phyloP scores from a whole-genome alignment of 331 rosid genomes.

The Stylosanthes scabra region DNA sequence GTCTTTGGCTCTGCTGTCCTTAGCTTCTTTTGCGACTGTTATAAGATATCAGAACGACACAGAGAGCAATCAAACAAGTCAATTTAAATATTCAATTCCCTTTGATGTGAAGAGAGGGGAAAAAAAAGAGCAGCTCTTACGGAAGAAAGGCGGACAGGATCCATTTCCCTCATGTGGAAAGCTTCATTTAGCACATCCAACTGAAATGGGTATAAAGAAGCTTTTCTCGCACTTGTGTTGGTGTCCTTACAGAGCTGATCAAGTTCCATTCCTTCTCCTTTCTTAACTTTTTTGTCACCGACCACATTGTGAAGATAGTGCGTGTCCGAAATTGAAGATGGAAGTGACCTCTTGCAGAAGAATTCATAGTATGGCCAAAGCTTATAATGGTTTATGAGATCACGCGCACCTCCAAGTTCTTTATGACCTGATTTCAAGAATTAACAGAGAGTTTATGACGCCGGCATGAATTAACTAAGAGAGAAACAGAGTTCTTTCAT shows the following conservation, averaged over 20 bases:
- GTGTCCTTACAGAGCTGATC: slow-evolving; percentile 78
- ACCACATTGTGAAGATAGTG: slow-evolving; percentile 86
- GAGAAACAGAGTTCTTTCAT: slow-evolving; percentile 5
- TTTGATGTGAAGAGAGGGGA: not conserved
- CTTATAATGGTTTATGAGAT: slow-evolving; percentile 71
- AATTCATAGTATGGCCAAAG: slow-evolving; percentile 67
- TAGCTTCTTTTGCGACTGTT: slow-evolving; percentile 28
- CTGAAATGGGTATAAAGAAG: slow-evolving; percentile 53
- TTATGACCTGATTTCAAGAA: slow-evolving; percentile 42
- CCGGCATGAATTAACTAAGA: not conserved
- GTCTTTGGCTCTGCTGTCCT: slow-evolving; percentile 27
- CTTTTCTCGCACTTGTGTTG: slow-evolving; percentile 54
- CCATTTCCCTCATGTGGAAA: slow-evolving; percentile 40
- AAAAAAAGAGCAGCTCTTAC: slow-evolving; percentile 30
- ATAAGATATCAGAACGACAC: slow-evolving; percentile 4
- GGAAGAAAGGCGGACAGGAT: slow-evolving; percentile 31
- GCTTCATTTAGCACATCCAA: slow-evolving; percentile 50
- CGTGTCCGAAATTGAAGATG: slow-evolving; percentile 76
- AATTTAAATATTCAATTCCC: not conserved
- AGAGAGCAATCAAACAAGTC: slow-evolving; percentile 1
- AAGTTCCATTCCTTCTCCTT: slow-evolving; percentile 96
- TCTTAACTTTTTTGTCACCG: slow-evolving; percentile 87
- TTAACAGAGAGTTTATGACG: not conserved
- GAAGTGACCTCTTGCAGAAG: slow-evolving; percentile 91
- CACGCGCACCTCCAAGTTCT: slow-evolving; percentile 67